A percentile compares a stretch with the other conserved stretches of the same genome.
Conservation (phyloP, 371 early-diverging fungal species). For the Mucor racemosus region DNA sequence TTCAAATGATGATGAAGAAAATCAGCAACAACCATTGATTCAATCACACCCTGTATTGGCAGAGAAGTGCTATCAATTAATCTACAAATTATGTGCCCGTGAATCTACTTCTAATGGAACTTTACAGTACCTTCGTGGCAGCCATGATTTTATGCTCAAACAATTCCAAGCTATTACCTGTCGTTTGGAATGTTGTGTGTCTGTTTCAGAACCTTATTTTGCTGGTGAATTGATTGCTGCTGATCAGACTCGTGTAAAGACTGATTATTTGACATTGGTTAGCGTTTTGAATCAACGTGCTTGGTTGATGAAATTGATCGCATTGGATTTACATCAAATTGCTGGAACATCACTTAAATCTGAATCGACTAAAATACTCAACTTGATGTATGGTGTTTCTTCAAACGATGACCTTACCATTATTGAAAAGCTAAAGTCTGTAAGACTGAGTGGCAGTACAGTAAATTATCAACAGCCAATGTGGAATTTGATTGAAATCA, state of each 20-base stretch:
- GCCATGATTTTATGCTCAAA: conserved; percentile 69
- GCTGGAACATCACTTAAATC: conserved; percentile 26
- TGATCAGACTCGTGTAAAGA: conserved; percentile 29
- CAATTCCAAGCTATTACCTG: conserved; percentile 56
- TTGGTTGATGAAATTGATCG: conserved; percentile 84
- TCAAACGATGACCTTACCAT: conserved; percentile 11
- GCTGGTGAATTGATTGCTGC: conserved; percentile 16
- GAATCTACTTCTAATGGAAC: conserved; percentile 70
- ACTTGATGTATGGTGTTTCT: conserved; percentile 27
- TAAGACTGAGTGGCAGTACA: not conserved
- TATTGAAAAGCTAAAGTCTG: not conserved
- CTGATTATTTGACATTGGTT: conserved; percentile 51
- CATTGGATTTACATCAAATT: conserved; percentile 74
- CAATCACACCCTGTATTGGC: conserved; percentile 76
- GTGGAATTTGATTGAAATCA: conserved; percentile 55
- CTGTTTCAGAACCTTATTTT: conserved; percentile 20
- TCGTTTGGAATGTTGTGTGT: conserved; percentile 22
- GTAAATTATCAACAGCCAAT: conserved; percentile 41
- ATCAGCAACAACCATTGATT: conserved; percentile 18
- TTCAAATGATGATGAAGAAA: conserved; percentile 21
- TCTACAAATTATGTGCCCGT: conserved; percentile 76
- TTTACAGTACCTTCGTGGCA: conserved; percentile 75
- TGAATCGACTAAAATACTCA: conserved; percentile 11
- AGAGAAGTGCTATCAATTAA: conserved; percentile 81
- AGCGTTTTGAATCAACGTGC: conserved; percentile 81